Base-by-base conservation (phyloP, 495 filamentous ascomycete species). In the Daldinia grandis region DNA sequence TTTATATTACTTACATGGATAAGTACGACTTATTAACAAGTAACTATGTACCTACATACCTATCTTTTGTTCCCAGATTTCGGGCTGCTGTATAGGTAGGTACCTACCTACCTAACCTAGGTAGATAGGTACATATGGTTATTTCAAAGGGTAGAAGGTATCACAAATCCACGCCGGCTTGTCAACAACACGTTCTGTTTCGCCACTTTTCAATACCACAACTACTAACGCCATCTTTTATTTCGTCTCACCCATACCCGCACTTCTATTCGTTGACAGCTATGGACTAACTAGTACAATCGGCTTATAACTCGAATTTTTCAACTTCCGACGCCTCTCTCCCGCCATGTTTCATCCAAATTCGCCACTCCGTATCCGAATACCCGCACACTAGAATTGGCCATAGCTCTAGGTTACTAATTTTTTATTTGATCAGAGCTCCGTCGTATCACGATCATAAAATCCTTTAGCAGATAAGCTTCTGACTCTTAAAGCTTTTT, bases 401-500 rank as follows among this genome's bases (percentile, higher is more conserved):
- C 28, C 12, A 4, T 21, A 55, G 35, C 1, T 64, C 35, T 10
- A n/a, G n/a, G n/a, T n/a, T n/a, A 57, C 60, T 55, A 38, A 35
- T 35, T 54, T 49, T 14, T 28, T 5, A 53, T 55, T 30, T 49
- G 33, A 37, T 8, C 10, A 1, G 35, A 58, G 21, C 5, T 31
- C 33, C 31, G 27, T 37, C 51, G 10, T 19, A 37, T 28, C 35
- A 61, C 21, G 3, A 47, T 57, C 24, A 54, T 37, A 35, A 12
- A 54, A n/a, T 58, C 27, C 21, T 67, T 31, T 9, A 25, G 42
- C 21, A 47, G 44, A 66, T 51, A 35, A 58, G 44, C 40, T 38
- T 65, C 49, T 65, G 61, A 69, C 64, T 47, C 15, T 54, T 64
- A 19, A 38, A 57, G 27, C 64, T 73, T 73, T 73, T 69, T 73